A percentile compares a stretch with the other conserved stretches of the same genome.
phyloP scores from a whole-genome alignment of 192 early-diverging fungal genomes.

The Coemansia sp. region DNA sequence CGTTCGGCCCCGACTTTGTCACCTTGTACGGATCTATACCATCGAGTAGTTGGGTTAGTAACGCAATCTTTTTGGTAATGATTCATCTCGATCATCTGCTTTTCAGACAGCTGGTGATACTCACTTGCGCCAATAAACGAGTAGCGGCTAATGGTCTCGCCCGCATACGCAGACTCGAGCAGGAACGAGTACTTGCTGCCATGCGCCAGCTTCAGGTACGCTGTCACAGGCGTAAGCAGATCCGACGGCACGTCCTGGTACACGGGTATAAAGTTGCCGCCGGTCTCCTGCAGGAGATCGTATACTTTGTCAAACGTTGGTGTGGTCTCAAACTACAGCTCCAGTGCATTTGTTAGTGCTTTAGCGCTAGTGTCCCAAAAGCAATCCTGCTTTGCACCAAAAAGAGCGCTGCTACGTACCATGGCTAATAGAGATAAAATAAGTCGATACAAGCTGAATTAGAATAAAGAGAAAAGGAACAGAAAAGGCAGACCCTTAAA shows the following conservation, averaged over 20 bases:
- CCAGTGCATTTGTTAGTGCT: background rate
- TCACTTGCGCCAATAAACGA: constrained; percentile 89
- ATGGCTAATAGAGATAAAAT: background rate
- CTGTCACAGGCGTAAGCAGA: constrained; percentile 93
- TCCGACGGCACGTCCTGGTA: constrained; percentile 86
- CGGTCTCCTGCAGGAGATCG: constrained; percentile 57
- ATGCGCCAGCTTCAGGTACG: constrained; percentile 86
- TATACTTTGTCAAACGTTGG: constrained; percentile 73
- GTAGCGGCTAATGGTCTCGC: constrained; percentile 94
- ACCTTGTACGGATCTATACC: constrained; percentile 82
- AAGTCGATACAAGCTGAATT: constrained; percentile 3
- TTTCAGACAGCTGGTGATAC: constrained; percentile 3
- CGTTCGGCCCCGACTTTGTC: constrained; percentile 69
- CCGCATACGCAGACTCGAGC: constrained; percentile 90
- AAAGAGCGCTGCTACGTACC: background rate
- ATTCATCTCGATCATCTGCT: constrained; percentile 12
- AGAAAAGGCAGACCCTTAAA: background rate
- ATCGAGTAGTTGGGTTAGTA: background rate
- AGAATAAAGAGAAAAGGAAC: constrained; percentile 8
- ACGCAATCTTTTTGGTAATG: constrained; percentile 2
- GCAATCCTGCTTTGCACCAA: background rate
- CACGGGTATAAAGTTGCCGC: constrained; percentile 89
- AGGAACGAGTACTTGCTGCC: constrained; percentile 87
- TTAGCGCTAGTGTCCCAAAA: background rate
- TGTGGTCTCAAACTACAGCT: constrained; percentile 50